Percentiles rank a stretch among this genome's conserved stretches.
These are phyloP conservation scores for Hypholoma sublateritium DNA, from an alignment of 768 basidiomycete genomes.

Conservation along the genomic window DNA sequence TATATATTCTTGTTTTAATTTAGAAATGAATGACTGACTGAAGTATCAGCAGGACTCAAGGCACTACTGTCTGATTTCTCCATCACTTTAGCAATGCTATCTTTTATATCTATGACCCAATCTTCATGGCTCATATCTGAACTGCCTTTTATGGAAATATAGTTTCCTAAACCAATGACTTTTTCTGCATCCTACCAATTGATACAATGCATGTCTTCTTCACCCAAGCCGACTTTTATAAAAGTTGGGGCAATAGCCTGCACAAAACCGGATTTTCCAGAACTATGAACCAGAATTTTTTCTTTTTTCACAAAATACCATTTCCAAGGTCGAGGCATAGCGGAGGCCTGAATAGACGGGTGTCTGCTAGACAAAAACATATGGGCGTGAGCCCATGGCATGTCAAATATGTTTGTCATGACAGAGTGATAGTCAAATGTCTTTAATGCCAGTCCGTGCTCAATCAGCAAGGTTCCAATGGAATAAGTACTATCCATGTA, in stretches of 20 bases:
- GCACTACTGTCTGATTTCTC: not conserved
- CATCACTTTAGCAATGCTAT: not conserved
- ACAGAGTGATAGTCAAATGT: not conserved
- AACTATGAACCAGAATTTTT: not conserved
- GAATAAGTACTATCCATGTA: constrained; percentile 12
- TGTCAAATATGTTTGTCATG: not conserved
- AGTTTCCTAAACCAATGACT: not conserved
- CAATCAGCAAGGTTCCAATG: constrained; percentile 7
- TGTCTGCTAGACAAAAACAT: constrained; percentile 4
- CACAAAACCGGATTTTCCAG: not conserved
- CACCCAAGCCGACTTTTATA: not conserved
- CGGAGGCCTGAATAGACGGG: not conserved
- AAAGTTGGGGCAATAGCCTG: not conserved
- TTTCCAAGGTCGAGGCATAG: not conserved
- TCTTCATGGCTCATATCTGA: not conserved
- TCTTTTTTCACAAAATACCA: not conserved
- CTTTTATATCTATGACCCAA: not conserved
- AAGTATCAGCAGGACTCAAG: not conserved
- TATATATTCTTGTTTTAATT: too few species aligned
- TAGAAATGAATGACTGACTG: too few species aligned
- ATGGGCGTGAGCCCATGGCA: not conserved
- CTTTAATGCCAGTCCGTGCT: constrained; percentile 10
- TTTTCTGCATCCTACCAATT: not conserved
- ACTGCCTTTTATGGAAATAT: not conserved
- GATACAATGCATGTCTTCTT: not conserved